phyloP scores from a whole-genome alignment of 2,329 filamentous ascomycete genomes.

The Reticulascus tulasneorum region DNA sequence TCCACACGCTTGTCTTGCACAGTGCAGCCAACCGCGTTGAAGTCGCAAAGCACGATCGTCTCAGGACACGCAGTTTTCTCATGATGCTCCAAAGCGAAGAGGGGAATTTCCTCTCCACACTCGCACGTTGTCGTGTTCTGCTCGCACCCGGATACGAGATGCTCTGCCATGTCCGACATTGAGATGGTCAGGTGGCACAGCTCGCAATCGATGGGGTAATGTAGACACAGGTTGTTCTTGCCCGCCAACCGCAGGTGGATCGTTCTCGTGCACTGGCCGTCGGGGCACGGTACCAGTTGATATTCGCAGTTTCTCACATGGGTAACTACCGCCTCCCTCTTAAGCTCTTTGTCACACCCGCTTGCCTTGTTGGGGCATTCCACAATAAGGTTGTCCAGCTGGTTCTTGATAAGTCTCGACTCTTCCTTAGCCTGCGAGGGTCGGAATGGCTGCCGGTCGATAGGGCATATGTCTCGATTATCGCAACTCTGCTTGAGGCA shows the following conservation, averaged over 20 bases:
- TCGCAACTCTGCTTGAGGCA: slow-evolving; percentile 47
- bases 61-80: slow-evolving; percentile 41
- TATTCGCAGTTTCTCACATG: slow-evolving; percentile 57
- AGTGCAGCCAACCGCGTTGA: slow-evolving; percentile 44
- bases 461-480: slow-evolving; percentile 47
- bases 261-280: slow-evolving; percentile 45
- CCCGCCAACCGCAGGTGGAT: slow-evolving; percentile 43
- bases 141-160: slow-evolving; percentile 38
- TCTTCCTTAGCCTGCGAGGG: slow-evolving; percentile 23
- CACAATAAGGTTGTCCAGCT: slow-evolving; percentile 57
- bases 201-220: slow-evolving; percentile 47
- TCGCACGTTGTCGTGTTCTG: slow-evolving; percentile 46
- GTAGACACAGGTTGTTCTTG: slow-evolving; percentile 49
- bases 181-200: slow-evolving; percentile 50
- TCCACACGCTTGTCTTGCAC: slow-evolving; percentile 32
- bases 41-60: slow-evolving; percentile 38
- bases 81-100: slow-evolving; percentile 44
- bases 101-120: slow-evolving; percentile 42
- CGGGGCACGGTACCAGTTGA: slow-evolving; percentile 52
- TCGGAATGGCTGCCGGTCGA: slow-evolving; percentile 47
- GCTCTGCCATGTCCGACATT: slow-evolving; percentile 42
- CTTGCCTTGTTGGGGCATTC: slow-evolving; percentile 50
- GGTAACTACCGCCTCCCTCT: slow-evolving; percentile 50
- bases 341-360: slow-evolving; percentile 47
- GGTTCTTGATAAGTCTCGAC: slow-evolving; percentile 50